A percentile compares a stretch with the other conserved stretches of the same genome.
Conservation (phyloP, 2,329 filamentous ascomycete species). For the Aspergillus versicolor region DNA sequence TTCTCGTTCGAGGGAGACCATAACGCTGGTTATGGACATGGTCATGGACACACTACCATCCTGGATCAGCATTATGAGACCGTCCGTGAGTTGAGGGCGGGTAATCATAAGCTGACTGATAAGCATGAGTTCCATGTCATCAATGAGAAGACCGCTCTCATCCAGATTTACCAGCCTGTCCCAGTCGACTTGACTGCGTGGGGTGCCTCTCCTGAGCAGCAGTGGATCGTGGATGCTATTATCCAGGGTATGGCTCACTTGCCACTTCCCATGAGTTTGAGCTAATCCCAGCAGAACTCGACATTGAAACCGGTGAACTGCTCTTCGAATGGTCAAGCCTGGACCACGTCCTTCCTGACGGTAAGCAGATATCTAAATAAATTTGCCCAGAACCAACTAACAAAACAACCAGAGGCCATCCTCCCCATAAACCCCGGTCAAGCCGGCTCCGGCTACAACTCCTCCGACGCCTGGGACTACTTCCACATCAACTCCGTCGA, state of each 20-base stretch:
- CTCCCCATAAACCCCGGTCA: conserved; percentile 50
- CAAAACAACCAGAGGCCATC: conserved; percentile 39
- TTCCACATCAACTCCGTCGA: conserved; percentile 52
- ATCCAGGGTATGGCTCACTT: conserved; percentile 51
- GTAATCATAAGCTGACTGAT: conserved; percentile 48
- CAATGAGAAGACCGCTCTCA: conserved; percentile 53
- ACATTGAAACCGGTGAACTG: conserved; percentile 55
- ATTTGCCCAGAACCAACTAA: not conserved
- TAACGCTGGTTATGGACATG: conserved; percentile 53
- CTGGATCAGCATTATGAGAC: conserved; percentile 57
- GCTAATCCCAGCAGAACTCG: conserved; percentile 29
- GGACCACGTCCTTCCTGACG: conserved; percentile 55
- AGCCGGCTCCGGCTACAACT: conserved; percentile 38
- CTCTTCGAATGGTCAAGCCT: conserved; percentile 61
- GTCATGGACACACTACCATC: conserved; percentile 55
- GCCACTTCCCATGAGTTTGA: not conserved
- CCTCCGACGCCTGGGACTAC: conserved; percentile 49
- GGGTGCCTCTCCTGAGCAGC: conserved; percentile 50
- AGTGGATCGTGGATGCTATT: conserved; percentile 57
- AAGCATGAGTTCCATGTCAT: conserved; percentile 59
- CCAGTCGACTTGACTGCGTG: conserved; percentile 47
- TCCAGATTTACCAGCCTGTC: conserved; percentile 55
- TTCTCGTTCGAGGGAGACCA: conserved; percentile 56
- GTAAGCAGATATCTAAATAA: conserved; percentile 32
- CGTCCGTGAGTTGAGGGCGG: conserved; percentile 52